Evolutionary conservation across 345 rosid species (phyloP), one percentile per base, ranked within the genome.

Genomic region (Eucalyptus marginata): DNA sequence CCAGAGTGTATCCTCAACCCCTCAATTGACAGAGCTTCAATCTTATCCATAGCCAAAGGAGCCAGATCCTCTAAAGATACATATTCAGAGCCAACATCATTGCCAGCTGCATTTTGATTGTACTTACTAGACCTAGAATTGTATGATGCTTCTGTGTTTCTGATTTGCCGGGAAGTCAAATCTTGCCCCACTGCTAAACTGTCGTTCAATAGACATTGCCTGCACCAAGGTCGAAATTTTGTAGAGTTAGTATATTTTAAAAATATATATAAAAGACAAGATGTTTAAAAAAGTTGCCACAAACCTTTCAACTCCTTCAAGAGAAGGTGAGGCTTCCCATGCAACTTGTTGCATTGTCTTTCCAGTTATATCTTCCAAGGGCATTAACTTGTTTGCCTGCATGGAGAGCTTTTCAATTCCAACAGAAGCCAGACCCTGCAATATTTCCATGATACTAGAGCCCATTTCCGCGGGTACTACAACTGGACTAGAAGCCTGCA

Each of bases 381-480:
- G 99, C 99, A 97, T 97, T 88, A 96, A 87, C 90, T 94, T 95
- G 90, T 93, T 96, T 56, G 99, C 99, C 92, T 96, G 98, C 96
- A 93, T 91, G 20, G 99, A 97, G 86, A 97, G 97, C 93, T 96
- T 97, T 90, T 96, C 99, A 90, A 97, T 96, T 89, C 99, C 99
- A 92, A 94, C 92, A 47, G 98, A 96, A 85, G 97, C 99, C 68
- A 97, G 91, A 88, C 81, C 91, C 93, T 96, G 95, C 87, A 96
- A 94, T 90, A 95, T 93, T 62, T 93, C 98, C 93, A 93, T 93
- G 89, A 96, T 91, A 89, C 94, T 94, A 87, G 96, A 95, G 87
- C 99, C 99, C 99, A 97, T 96, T 92, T 95, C 98, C 25, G 98
- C 99, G 27, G 99, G 99, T 81, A 97, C 96, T 87, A 97, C 99